Percentiles rank a stretch among this genome's conserved stretches.
phyloP scores from a whole-genome alignment of 2,329 filamentous ascomycete species.

The Aspergillus chevalieri region DNA sequence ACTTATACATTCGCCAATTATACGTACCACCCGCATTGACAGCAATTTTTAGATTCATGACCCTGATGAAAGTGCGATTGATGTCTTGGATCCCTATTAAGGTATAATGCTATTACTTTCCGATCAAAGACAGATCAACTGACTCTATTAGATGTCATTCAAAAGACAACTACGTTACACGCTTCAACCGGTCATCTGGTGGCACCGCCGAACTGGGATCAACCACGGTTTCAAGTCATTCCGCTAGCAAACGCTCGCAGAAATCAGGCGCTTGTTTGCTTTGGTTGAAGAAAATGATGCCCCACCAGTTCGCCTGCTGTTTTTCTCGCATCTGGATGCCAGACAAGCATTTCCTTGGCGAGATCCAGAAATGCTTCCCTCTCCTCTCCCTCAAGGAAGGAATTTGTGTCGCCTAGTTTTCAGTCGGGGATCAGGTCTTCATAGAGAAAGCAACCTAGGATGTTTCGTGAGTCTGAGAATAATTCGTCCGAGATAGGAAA shows the following conservation, averaged over 20 bases:
- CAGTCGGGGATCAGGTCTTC: constrained; percentile 27
- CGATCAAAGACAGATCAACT: constrained; percentile 2
- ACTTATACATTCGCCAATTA: neutral
- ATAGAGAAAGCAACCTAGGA: constrained; percentile 27
- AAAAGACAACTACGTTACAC: constrained; percentile 9
- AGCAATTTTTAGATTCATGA: neutral
- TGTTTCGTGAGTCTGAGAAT: constrained; percentile 16
- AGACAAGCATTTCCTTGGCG: constrained; percentile 25
- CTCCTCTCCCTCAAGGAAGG: constrained; percentile 24
- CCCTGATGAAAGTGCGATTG: neutral
- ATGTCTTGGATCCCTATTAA: neutral
- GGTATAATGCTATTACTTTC: neutral
- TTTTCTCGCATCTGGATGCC: constrained; percentile 24
- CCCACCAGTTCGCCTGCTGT: constrained; percentile 22
- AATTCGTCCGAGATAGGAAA: constrained; percentile 9
- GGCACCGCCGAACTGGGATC: constrained; percentile 6
- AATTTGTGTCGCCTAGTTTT: constrained; percentile 22
- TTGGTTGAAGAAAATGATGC: constrained; percentile 27
- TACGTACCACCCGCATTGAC: neutral
- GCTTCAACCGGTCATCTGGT: constrained; percentile 9
- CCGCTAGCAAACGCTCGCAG: constrained; percentile 12
- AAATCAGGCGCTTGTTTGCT: constrained; percentile 17
- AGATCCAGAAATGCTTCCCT: constrained; percentile 27
- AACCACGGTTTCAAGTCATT: constrained; percentile 8
- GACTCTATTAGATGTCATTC: constrained; percentile 1